phyloP scores from a whole-genome alignment of 345 rosid genomes.

The Moringa oleifera region DNA sequence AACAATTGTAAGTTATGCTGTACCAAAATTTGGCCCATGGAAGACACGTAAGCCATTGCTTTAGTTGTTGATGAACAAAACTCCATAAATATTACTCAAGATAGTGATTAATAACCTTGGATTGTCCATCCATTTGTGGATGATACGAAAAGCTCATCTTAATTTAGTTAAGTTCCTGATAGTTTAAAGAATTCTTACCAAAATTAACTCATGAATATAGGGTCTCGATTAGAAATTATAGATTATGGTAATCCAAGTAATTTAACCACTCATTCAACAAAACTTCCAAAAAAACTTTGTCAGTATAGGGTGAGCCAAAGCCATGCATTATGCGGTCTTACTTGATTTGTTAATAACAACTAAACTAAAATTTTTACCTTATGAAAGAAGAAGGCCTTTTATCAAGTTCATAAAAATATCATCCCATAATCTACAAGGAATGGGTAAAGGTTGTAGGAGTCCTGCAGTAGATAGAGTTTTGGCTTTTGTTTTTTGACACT shows the following conservation, averaged over 20 bases:
- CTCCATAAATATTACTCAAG: background rate
- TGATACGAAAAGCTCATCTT: background rate
- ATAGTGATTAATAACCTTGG: background rate
- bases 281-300: background rate
- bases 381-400: background rate
- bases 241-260: background rate
- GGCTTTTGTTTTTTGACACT: background rate
- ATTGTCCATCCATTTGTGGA: conserved; percentile 2
- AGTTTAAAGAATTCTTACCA: background rate
- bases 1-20: background rate
- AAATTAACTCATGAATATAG: background rate
- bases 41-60: background rate
- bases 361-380: background rate
- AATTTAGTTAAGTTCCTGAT: background rate
- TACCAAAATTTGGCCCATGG: conserved; percentile 9
- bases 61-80: background rate
- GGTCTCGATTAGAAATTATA: background rate
- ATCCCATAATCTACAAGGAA: background rate
- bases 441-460: background rate
- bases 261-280: background rate
- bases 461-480: background rate
- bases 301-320: background rate
- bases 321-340: background rate
- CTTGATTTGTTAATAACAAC: too few relatives aligned
- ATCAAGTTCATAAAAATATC: background rate